Evolutionary conservation across 78 protist species (phyloP), one percentile per base, ranked within the genome.

Genomic region (Dictyostelium firmibasis): DNA sequence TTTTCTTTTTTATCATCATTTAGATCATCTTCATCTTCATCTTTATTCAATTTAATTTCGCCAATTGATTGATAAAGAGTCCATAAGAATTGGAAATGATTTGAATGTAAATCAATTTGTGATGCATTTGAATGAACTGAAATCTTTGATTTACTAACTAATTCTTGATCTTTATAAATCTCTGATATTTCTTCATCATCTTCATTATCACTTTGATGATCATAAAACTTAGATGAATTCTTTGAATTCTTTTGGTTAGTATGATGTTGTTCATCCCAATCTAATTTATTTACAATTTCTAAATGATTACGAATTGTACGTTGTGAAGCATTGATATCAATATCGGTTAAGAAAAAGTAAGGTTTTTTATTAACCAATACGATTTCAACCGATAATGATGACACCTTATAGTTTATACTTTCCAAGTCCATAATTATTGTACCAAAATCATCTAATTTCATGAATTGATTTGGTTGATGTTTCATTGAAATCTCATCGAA

Each of bases 401-500:
- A 72, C 13, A 72, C 8, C 31, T 72, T 72, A 33, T 72, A 72
- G 4, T 72, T 72, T 33, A 72, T 72, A 31, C 25, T 31, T 72
- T 72, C 79, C 6, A 72, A 29, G 31, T 72, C 79, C 43, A 72
- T 3, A 4, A 72, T 33, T 1, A 72, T 11, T 72, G 44, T 27
- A 72, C 43, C 79, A 5, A 27, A 29, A 72, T 72, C 79, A 33
- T 72, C 79, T 6, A 72, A 31, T 18, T 72, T 72, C 0, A 29
- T 33, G 13, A 77, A 77, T 41, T 77, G 83, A 41, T 77, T 77
- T 38, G 83, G 36, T 77, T 41, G 60, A 77, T 43, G 50, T 41
- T 35, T 77, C 50, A 77, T 77, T 35, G 83, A 77, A 20, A 77
- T 20, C 2, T 72, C 43, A 72, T 72, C 43, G 18, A 72, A 72